These are phyloP conservation scores for Suillus clintonianus DNA, from an alignment of 768 basidiomycete species.

Conservation along the genomic window DNA sequence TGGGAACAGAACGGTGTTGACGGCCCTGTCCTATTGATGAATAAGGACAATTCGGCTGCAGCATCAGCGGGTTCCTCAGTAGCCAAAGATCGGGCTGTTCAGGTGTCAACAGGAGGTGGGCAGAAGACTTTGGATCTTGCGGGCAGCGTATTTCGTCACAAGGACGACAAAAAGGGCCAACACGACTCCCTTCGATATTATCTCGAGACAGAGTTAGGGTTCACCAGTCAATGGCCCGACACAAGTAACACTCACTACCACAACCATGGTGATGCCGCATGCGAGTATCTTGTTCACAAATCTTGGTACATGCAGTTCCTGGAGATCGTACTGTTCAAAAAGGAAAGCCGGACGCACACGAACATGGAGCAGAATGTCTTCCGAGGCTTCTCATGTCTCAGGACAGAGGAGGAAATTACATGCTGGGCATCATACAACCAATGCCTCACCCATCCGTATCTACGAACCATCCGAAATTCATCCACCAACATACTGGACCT, in stretches of 20 bases:
- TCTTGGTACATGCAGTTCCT: conserved; percentile 31
- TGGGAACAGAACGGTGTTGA: conserved; percentile 22
- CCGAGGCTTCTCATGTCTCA: conserved; percentile 22
- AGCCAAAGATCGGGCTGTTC: conserved; percentile 16
- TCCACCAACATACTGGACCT: no score
- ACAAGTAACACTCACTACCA: conserved; percentile 39
- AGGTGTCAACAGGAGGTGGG: conserved; percentile 23
- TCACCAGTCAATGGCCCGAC: conserved; percentile 30
- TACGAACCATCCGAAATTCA: conserved; percentile 23
- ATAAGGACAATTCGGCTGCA: conserved; percentile 31
- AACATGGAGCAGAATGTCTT: conserved; percentile 39
- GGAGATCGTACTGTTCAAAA: conserved; percentile 26
- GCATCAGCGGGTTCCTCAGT: conserved; percentile 5
- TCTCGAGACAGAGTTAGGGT: conserved; percentile 23
- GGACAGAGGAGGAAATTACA: conserved; percentile 32
- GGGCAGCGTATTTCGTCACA: conserved; percentile 34
- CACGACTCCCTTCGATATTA: conserved; percentile 19
- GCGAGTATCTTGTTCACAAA: conserved; percentile 25
- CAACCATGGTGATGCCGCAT: conserved; percentile 11
- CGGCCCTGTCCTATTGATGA: conserved; percentile 29
- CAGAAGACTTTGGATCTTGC: conserved; percentile 28
- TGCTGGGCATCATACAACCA: conserved; percentile 27
- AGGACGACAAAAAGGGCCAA: conserved; percentile 25
- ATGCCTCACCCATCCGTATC: conserved; percentile 30
- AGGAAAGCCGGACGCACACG: conserved; percentile 26